Evolutionary conservation across 2,329 filamentous ascomycete genomes (phyloP), one percentile per base, ranked within the genome.

Genomic region (Penicillium sp.): DNA sequence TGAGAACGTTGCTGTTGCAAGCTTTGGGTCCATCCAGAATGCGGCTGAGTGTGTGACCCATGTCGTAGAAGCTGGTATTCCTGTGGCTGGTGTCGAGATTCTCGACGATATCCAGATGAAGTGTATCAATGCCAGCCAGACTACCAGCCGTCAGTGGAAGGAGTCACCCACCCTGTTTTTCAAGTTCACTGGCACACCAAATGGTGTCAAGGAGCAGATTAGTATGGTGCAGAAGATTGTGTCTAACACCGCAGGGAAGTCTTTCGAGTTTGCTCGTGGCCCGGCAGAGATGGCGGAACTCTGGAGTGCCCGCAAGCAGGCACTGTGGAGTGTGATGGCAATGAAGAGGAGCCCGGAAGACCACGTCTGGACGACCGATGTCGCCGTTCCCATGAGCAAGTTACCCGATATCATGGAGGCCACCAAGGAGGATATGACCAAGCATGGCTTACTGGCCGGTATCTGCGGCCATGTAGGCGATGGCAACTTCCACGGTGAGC

Each of bases 41-140:
- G 89, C 89, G 1, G 89, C 88, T 13, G 80, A 85, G 64, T 95
- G 89, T 66, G 90, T 93, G 2, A 83, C 85, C 57, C 80, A 80
- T 46, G 89, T 95, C 10, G 90, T 96, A 4, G 82, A 82, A 37
- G 80, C 86, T 45, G 90, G 89, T 22, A 81, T 95, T 10, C 88
- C 88, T 27, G 84, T 96, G 35, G 90, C 91, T 0, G 91, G 91
- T n/a, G 83, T 96, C 36, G 91, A 96, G 73, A 87, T 96, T 50
- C 77, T 96, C 25, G 91, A 96, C 72, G 90, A 95, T 65, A 86
- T 90, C 49, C 90, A 95, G 74, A 96, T 96, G 82, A 72, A 75
- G 55, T 84, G 80, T 66, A 84, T 86, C 68, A 86, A 86, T 57
- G 69, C 70, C 38, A 74, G 72, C 51, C 64, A 73, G 30, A 64